phyloP scores from a whole-genome alignment of 1,139 yeast species.

The Yamadazyma dendronema region DNA sequence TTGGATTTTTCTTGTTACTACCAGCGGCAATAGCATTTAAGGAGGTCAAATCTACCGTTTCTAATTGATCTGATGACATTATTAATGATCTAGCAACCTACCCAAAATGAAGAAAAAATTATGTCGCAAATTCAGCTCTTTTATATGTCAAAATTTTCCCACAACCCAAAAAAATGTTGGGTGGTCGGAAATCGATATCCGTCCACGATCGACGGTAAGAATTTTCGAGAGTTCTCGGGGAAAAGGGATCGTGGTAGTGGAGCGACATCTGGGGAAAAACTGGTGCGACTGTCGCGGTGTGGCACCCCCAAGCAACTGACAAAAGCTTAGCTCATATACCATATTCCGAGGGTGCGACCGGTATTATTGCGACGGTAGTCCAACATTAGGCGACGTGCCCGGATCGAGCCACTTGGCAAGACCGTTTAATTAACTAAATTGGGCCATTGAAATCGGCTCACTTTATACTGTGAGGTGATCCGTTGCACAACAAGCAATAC shows the following conservation, averaged over 20 bases:
- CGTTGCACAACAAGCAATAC: too few species aligned
- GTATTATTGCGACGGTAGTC: neutral
- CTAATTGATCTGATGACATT: constrained; percentile 24
- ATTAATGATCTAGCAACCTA: neutral
- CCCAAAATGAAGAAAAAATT: constrained; percentile 3
- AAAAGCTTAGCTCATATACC: neutral
- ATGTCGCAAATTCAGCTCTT: neutral
- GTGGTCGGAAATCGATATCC: constrained; percentile 6
- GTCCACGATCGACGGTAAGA: neutral
- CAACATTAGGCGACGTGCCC: neutral
- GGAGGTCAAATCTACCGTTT: constrained; percentile 65
- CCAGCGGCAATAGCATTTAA: constrained; percentile 92
- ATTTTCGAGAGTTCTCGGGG: neutral
- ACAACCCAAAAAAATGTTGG: constrained; percentile 7
- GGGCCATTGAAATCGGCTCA: neutral
- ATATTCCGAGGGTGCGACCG: neutral
- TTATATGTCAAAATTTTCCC: constrained; percentile 1
- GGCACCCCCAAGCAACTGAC: too few species aligned
- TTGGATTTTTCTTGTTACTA: constrained; percentile 62
- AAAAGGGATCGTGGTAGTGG: too few species aligned
- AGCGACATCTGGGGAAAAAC: too few species aligned
- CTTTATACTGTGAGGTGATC: neutral
- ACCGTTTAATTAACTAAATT: neutral
- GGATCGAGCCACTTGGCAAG: neutral
- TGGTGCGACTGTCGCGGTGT: too few species aligned